Evolutionary conservation across 2,329 filamentous ascomycete genomes (phyloP).

Genomic region (Colletotrichum destructivum): DNA sequence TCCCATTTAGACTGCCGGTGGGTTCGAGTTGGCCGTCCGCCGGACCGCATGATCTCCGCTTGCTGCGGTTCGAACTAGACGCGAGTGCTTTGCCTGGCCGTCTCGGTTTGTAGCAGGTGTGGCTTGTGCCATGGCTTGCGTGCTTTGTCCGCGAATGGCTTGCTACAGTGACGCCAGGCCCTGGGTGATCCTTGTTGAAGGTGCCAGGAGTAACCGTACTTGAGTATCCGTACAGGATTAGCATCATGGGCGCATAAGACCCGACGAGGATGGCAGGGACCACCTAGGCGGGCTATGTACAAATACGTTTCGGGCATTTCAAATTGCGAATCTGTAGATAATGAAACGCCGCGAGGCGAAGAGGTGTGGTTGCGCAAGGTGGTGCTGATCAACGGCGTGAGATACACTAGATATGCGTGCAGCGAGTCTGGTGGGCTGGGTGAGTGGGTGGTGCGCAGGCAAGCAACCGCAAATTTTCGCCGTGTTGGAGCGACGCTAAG

Average conservation of each 20-base stretch:
- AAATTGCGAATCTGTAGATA: conserved; percentile 34
- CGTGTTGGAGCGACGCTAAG: conserved; percentile 13
- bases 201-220: conserved; percentile 11
- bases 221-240: background rate
- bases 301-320: conserved; percentile 23
- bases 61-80: background rate
- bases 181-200: conserved; percentile 24
- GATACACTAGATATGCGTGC: conserved; percentile 3
- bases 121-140: conserved; percentile 39
- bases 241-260: conserved; percentile 4
- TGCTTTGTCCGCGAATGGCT: conserved; percentile 34
- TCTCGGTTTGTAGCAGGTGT: conserved; percentile 25
- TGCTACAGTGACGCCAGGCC: conserved; percentile 29
- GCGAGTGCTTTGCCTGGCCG: conserved; percentile 9
- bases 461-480: conserved; percentile 14
- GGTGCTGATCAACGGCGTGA: conserved; percentile 9
- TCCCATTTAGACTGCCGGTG: conserved; percentile 1
- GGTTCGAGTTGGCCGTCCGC: background rate
- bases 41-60: conserved; percentile 1
- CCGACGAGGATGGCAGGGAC: conserved; percentile 32
- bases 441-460: conserved; percentile 2
- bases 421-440: too few relatives aligned
- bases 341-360: conserved; percentile 18
- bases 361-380: conserved; percentile 23
- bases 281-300: background rate